Evolutionary conservation across 2,329 filamentous ascomycete species (phyloP).

Genomic region (Basipetospora chlamydospora): DNA sequence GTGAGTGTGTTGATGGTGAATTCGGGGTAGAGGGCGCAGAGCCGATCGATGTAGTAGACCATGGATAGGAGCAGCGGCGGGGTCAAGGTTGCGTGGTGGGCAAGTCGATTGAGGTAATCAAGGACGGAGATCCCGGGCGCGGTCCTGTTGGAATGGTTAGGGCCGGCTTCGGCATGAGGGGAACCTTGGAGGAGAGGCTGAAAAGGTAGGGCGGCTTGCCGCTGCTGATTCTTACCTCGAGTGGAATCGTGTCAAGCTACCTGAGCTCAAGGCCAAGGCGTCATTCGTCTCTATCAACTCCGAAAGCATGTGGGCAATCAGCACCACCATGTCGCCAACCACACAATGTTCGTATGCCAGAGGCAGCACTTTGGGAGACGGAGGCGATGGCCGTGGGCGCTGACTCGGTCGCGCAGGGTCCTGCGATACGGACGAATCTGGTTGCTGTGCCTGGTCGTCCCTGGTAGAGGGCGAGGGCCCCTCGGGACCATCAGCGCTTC

Average conservation of each 20-base stretch:
- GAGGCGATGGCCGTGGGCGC: conserved; percentile 34
- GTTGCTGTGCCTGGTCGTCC: conserved; percentile 16
- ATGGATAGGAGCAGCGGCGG: conserved; percentile 93
- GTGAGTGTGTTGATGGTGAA: conserved; percentile 96
- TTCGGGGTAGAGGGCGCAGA: conserved; percentile 81
- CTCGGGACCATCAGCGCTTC: conserved; percentile 3
- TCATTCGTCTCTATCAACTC: conserved; percentile 93
- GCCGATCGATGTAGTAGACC: conserved; percentile 95
- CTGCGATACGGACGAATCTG: conserved; percentile 13
- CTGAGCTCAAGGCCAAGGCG: conserved; percentile 57
- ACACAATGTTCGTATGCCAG: conserved; percentile 67
- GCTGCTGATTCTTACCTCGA: conserved; percentile 55
- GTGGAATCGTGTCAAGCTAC: conserved; percentile 85
- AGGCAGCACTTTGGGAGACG: conserved; percentile 47
- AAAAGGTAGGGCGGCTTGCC: no score
- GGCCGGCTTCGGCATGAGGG: no score
- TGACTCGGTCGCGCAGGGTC: conserved; percentile 26
- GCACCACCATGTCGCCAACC: conserved; percentile 71
- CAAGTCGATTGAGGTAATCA: conserved; percentile 85
- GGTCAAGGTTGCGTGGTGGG: conserved; percentile 83
- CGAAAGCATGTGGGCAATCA: conserved; percentile 90
- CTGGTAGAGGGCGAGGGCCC: not conserved
- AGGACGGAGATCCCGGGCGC: conserved; percentile 84
- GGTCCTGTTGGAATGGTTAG: no score
- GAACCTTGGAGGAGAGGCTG: not conserved